Conservation (phyloP, 2,329 filamentous ascomycete genomes). For the Capronia epimyces region DNA sequence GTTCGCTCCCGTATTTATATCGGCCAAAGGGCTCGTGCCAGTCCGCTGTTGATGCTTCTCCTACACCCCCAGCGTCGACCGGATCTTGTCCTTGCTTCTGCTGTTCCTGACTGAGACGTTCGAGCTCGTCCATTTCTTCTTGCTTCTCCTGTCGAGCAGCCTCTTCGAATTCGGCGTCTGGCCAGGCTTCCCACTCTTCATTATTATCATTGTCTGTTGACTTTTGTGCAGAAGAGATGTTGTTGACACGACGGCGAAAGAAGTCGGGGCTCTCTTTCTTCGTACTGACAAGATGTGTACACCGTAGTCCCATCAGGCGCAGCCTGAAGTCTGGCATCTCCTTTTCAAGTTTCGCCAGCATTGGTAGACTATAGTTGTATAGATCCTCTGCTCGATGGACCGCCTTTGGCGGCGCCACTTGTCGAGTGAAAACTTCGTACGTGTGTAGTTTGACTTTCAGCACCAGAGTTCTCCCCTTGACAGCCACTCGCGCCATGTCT, state of each 20-base stretch:
- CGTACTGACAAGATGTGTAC: conserved; percentile 79
- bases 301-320: conserved; percentile 80
- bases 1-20: conserved; percentile 28
- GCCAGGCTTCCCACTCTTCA: conserved; percentile 61
- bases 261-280: conserved; percentile 77
- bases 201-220: conserved; percentile 37
- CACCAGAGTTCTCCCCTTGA: conserved; percentile 84
- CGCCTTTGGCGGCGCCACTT: conserved; percentile 67
- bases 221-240: conserved; percentile 21
- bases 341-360: conserved; percentile 76
- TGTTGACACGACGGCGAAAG: conserved; percentile 53
- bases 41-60: conserved; percentile 17
- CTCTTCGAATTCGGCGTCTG: conserved; percentile 61
- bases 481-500: conserved; percentile 71
- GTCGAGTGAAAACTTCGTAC: conserved; percentile 83
- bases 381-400: conserved; percentile 72
- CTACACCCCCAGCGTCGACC: background rate
- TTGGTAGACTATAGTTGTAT: conserved; percentile 73
- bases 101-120: conserved; percentile 57
- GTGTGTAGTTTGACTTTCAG: conserved; percentile 93
- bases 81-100: conserved; percentile 25
- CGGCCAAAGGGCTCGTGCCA: conserved; percentile 29
- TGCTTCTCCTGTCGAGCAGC: conserved; percentile 56
- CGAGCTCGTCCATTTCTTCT: conserved; percentile 57
- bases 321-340: conserved; percentile 75